These are phyloP conservation scores for Fusarium dlaminii DNA, from an alignment of 2,329 filamentous ascomycete species.

Conservation along the genomic window DNA sequence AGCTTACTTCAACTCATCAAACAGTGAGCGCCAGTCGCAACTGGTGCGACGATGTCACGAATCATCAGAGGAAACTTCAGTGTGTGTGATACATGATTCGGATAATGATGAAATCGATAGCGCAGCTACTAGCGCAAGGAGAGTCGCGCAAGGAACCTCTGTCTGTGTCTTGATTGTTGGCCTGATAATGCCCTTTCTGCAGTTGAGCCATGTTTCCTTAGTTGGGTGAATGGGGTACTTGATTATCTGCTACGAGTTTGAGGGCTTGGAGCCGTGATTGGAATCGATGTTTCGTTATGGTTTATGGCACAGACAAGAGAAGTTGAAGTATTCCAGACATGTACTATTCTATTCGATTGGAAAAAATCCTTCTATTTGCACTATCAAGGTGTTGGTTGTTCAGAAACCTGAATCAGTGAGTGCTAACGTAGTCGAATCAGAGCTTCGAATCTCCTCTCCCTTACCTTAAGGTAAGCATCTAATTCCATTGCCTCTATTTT, in stretches of 20 bases:
- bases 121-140: neutral
- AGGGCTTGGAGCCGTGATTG: neutral
- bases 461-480: neutral
- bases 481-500: neutral
- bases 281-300: neutral
- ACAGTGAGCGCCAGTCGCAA: conserved; percentile 33
- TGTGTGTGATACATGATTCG: conserved; percentile 30
- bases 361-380: neutral
- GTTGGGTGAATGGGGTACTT: neutral
- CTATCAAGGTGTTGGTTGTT: neutral
- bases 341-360: neutral
- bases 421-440: conserved; percentile 20
- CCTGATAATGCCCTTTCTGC: neutral
- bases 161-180: neutral
- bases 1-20: conserved; percentile 81
- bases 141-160: neutral
- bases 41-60: conserved; percentile 19
- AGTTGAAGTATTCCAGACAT: neutral
- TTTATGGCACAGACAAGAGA: neutral
- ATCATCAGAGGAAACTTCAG: conserved; percentile 6
- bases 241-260: neutral
- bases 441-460: neutral
- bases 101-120: neutral
- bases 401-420: conserved; percentile 15
- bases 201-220: neutral